These are phyloP conservation scores for Geotrichum reessii DNA, from an alignment of 1,139 yeast species.

Conservation along the genomic window DNA sequence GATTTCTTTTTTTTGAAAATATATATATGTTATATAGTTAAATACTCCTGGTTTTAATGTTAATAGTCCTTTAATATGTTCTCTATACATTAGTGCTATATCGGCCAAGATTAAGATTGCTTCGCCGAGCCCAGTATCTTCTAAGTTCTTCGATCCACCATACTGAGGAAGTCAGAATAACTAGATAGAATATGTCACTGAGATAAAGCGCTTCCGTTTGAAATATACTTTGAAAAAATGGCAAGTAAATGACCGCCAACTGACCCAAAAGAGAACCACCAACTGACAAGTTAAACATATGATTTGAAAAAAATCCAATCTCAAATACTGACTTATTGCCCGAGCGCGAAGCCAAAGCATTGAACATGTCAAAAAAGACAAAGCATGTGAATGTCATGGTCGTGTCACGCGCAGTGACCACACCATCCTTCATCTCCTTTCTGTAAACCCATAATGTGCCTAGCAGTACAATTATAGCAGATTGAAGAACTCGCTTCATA, in stretches of 20 bases:
- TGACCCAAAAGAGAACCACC: slow-evolving; percentile 90
- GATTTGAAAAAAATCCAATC: slow-evolving; percentile 66
- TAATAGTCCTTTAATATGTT: background rate
- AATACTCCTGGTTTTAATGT: background rate
- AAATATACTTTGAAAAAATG: slow-evolving; percentile 84
- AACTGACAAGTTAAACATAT: slow-evolving; percentile 90
- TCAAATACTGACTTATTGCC: slow-evolving; percentile 74
- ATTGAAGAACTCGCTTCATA: slow-evolving; percentile 64
- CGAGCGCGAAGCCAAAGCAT: slow-evolving; percentile 89
- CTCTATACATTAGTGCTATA: slow-evolving; percentile 15
- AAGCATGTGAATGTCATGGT: slow-evolving; percentile 99
- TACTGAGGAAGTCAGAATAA: slow-evolving; percentile 67
- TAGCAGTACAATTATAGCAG: slow-evolving; percentile 59
- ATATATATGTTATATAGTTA: background rate
- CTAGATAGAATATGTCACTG: slow-evolving; percentile 59
- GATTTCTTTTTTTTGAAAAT: background rate
- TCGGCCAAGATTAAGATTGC: slow-evolving; percentile 5
- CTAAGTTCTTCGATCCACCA: slow-evolving; percentile 79
- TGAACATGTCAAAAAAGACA: slow-evolving; percentile 92
- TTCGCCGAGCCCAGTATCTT: slow-evolving; percentile 42
- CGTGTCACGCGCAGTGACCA: slow-evolving; percentile 86
- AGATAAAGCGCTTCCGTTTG: slow-evolving; percentile 84
- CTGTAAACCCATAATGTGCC: slow-evolving; percentile 86
- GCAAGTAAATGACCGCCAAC: slow-evolving; percentile 84
- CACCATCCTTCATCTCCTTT: slow-evolving; percentile 71